phyloP scores from a whole-genome alignment of 305 asterid species.

The Caryopteris hybrid region DNA sequence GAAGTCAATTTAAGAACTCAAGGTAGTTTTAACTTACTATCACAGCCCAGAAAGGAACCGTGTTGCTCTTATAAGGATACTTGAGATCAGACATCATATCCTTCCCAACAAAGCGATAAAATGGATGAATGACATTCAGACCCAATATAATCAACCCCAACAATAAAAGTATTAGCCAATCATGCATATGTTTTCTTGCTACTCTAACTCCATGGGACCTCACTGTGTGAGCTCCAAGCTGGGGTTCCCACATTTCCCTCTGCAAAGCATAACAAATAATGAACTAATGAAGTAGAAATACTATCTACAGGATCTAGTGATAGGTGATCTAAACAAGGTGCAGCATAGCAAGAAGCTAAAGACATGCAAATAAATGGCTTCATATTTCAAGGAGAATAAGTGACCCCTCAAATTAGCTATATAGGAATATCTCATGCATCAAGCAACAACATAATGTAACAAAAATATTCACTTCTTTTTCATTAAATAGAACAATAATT shows the following conservation, averaged over 20 bases:
- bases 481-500: neutral
- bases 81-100: conserved; percentile 86
- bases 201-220: conserved; percentile 72
- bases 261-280: conserved; percentile 28
- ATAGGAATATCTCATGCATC: neutral
- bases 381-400: neutral
- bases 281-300: neutral
- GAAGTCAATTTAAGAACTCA: neutral
- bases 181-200: conserved; percentile 70
- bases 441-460: neutral
- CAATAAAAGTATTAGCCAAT: conserved; percentile 73
- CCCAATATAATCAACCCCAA: conserved; percentile 32
- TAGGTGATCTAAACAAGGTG: neutral
- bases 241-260: conserved; percentile 50
- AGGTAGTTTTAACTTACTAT: conserved; percentile 47
- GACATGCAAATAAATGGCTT: neutral
- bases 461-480: neutral
- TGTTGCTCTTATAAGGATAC: conserved; percentile 58
- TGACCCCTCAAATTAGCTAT: neutral
- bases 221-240: conserved; percentile 52
- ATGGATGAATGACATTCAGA: conserved; percentile 61
- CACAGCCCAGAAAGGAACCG: conserved; percentile 71
- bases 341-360: neutral
- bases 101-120: conserved; percentile 76
- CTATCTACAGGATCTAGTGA: neutral